These are phyloP conservation scores for Dendrothele bispora DNA, from an alignment of 768 basidiomycete species.

Conservation along the genomic window DNA sequence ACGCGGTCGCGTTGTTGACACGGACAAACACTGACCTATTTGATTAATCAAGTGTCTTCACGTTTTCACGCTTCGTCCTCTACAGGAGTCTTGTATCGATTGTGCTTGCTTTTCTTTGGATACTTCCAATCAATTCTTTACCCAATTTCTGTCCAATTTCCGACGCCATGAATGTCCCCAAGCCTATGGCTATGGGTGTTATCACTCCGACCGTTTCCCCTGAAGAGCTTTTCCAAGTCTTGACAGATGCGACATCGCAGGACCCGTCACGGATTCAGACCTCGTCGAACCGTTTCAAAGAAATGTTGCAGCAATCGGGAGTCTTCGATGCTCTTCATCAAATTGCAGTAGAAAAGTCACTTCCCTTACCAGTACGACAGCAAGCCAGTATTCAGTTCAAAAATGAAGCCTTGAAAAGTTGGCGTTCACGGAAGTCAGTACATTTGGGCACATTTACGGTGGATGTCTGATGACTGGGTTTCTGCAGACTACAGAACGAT, in stretches of 20 bases:
- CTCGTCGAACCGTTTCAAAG: slow-evolving; percentile 61
- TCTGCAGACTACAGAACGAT: slow-evolving; percentile 60
- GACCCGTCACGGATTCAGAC: slow-evolving; percentile 54
- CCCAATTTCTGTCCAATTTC: background rate
- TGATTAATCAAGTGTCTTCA: background rate
- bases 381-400: slow-evolving; percentile 91
- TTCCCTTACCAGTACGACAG: slow-evolving; percentile 69
- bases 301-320: slow-evolving; percentile 67
- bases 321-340: slow-evolving; percentile 71
- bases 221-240: slow-evolving; percentile 64
- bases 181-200: slow-evolving; percentile 30
- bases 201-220: slow-evolving; percentile 48
- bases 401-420: slow-evolving; percentile 71
- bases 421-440: slow-evolving; percentile 75
- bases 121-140: background rate
- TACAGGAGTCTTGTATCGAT: too few species aligned
- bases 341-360: slow-evolving; percentile 60
- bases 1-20: too few species aligned
- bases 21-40: background rate
- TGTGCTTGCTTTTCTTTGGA: background rate
- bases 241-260: slow-evolving; percentile 73
- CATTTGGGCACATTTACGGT: too few species aligned
- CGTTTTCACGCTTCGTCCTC: background rate
- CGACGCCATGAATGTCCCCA: too few species aligned
- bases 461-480: background rate